Percentiles rank a stretch among this genome's conserved stretches.
Conservation (phyloP, 352 stramenopile genomes). For the Phytophthora syringae region DNA sequence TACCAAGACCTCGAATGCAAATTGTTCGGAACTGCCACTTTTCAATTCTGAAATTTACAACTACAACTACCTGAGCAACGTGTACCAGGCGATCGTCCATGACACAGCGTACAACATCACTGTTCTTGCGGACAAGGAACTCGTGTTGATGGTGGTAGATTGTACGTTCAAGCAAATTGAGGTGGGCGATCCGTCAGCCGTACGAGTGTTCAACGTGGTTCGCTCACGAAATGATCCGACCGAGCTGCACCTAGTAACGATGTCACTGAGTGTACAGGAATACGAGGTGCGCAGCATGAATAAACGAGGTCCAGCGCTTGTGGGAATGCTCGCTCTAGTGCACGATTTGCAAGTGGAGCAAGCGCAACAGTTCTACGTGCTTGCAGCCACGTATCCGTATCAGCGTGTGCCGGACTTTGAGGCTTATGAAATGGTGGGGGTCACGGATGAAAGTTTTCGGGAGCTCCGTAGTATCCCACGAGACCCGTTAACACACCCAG, state of each 20-base stretch:
- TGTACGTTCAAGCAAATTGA: constrained; percentile 41
- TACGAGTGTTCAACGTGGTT: constrained; percentile 44
- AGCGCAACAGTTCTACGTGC: constrained; percentile 36
- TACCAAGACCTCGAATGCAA: constrained; percentile 24
- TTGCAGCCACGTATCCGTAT: constrained; percentile 45
- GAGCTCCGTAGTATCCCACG: constrained; percentile 31
- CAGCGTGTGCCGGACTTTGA: constrained; percentile 36
- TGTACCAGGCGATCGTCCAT: constrained; percentile 27
- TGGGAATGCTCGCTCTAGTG: constrained; percentile 39
- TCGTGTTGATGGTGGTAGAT: constrained; percentile 53
- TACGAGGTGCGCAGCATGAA: constrained; percentile 30
- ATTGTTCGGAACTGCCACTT: constrained; percentile 21
- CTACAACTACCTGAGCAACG: constrained; percentile 39
- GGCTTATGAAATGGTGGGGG: constrained; percentile 24
- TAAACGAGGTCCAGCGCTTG: constrained; percentile 23
- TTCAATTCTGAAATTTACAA: constrained; percentile 41
- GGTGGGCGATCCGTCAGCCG: constrained; percentile 11
- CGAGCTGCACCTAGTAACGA: constrained; percentile 29
- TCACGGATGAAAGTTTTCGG: constrained; percentile 31
- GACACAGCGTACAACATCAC: constrained; percentile 47
- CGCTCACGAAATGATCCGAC: constrained; percentile 18
- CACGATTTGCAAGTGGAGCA: constrained; percentile 28
- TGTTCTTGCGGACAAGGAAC: constrained; percentile 34
- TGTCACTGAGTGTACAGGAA: constrained; percentile 42
- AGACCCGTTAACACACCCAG: constrained; percentile 15